Conservation (phyloP, 2,329 filamentous ascomycete species). For the Fusarium decemcellulare region DNA sequence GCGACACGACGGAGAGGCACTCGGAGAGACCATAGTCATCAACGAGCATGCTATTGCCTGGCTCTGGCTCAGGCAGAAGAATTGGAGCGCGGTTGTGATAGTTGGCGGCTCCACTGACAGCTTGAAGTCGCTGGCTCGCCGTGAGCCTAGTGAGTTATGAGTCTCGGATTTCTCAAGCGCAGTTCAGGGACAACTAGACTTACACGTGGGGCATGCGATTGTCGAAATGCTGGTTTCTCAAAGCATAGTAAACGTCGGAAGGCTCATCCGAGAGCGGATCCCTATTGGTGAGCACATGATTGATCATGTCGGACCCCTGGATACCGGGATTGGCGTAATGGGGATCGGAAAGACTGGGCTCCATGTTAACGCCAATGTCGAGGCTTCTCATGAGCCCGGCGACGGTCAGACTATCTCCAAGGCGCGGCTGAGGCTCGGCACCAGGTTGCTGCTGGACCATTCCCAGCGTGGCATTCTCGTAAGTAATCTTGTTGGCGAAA, state of each 20-base stretch:
- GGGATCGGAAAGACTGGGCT: slow-evolving; percentile 1
- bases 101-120: slow-evolving; percentile 32
- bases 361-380: slow-evolving; percentile 19
- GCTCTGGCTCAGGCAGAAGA: neutral
- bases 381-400: slow-evolving; percentile 17
- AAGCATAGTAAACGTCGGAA: neutral
- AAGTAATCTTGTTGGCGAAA: slow-evolving; percentile 23
- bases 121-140: slow-evolving; percentile 36
- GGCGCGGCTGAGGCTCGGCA: neutral
- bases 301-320: neutral
- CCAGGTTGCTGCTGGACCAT: neutral
- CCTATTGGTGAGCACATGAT: slow-evolving; percentile 10
- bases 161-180: neutral
- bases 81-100: slow-evolving; percentile 9
- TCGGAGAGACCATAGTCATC: slow-evolving; percentile 1
- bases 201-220: slow-evolving; percentile 18
- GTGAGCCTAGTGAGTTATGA: slow-evolving; percentile 20
- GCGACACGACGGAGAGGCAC: neutral
- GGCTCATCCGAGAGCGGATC: slow-evolving; percentile 11
- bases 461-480: neutral
- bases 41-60: slow-evolving; percentile 16
- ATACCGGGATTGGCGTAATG: neutral
- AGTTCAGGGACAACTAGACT: neutral
- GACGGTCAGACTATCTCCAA: slow-evolving; percentile 12
- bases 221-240: slow-evolving; percentile 15